Evolutionary conservation across 768 basidiomycete genomes (phyloP).

Genomic region (Hysterangium stoloniferum): DNA sequence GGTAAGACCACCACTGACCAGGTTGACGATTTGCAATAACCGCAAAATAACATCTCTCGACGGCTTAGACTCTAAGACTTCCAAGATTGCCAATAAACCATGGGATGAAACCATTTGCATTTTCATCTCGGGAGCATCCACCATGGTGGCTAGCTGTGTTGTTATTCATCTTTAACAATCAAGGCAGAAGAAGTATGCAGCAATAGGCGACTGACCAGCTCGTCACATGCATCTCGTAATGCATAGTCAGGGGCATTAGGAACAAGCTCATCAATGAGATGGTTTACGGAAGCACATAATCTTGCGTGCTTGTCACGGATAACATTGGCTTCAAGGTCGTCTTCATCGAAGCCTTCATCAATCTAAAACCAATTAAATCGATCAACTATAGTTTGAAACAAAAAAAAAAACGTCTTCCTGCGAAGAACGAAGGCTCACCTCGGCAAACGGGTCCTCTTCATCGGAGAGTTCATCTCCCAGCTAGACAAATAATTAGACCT

Average conservation of each 20-base stretch:
- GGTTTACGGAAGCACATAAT: slow-evolving; percentile 70
- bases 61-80: slow-evolving; percentile 83
- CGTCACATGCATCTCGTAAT: slow-evolving; percentile 78
- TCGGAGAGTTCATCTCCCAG: slow-evolving; percentile 77
- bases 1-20: slow-evolving; percentile 41
- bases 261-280: slow-evolving; percentile 80
- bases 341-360: slow-evolving; percentile 87
- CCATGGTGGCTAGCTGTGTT: slow-evolving; percentile 60
- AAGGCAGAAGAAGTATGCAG: background rate
- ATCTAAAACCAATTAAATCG: slow-evolving; percentile 62
- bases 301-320: slow-evolving; percentile 91
- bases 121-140: slow-evolving; percentile 79
- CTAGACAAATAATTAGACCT: slow-evolving; percentile 29
- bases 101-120: slow-evolving; percentile 84
- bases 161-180: slow-evolving; percentile 4
- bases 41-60: slow-evolving; percentile 82
- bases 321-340: slow-evolving; percentile 86
- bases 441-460: slow-evolving; percentile 95
- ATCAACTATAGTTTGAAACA: background rate
- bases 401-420: too few species aligned
- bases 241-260: slow-evolving; percentile 77
- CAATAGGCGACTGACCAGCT: slow-evolving; percentile 52
- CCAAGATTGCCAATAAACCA: slow-evolving; percentile 91
- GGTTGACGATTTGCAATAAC: slow-evolving; percentile 81
- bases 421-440: slow-evolving; percentile 44